These are phyloP conservation scores for Rhododendron kiyosumense DNA, from an alignment of 148 eudicot genomes.

Conservation along the genomic window DNA sequence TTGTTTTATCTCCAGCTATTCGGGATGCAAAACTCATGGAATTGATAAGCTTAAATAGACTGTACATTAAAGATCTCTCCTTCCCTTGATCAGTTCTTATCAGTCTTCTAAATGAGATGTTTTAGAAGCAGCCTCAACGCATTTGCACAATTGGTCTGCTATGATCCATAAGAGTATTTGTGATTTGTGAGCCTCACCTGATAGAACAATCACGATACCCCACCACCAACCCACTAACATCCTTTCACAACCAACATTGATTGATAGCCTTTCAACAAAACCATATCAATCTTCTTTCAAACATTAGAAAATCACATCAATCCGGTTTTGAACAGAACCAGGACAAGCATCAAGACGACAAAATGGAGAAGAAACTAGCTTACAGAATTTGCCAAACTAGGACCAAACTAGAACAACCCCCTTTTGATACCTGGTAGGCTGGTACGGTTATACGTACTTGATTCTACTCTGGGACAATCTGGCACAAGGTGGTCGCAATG, in stretches of 20 bases:
- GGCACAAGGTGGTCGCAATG: background rate
- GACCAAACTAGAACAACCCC: background rate
- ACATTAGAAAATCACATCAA: background rate
- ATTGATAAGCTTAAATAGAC: background rate
- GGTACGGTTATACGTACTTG: background rate
- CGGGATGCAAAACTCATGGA: background rate
- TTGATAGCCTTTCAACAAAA: background rate
- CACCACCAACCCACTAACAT: background rate
- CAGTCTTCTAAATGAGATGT: background rate
- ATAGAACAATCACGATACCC: background rate
- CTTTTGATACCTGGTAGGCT: background rate
- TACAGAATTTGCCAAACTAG: background rate
- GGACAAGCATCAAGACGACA: background rate
- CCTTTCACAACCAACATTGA: background rate
- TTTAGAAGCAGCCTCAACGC: background rate
- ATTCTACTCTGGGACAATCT: background rate
- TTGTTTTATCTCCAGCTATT: background rate
- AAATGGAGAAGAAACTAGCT: background rate
- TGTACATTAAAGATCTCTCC: background rate
- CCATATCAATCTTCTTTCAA: background rate
- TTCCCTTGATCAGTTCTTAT: background rate
- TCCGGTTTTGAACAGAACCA: background rate
- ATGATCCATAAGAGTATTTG: background rate
- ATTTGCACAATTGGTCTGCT: background rate
- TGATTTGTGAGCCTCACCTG: background rate